Base-by-base conservation (phyloP, 352 stramenopile species). In the Phytophthora sansomeana region DNA sequence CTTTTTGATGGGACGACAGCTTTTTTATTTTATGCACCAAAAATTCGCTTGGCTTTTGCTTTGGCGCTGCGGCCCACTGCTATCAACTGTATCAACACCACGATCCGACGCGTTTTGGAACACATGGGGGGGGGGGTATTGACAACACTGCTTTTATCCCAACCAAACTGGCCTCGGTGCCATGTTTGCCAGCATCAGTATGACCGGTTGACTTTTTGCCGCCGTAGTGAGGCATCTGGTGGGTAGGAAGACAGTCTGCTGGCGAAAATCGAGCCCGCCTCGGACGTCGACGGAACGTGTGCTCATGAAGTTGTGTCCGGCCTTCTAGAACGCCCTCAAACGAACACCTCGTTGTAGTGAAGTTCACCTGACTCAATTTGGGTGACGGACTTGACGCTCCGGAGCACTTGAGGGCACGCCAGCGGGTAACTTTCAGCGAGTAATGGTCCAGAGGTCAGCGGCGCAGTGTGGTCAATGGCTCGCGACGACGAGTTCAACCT, bases 361-460 rank as follows among this genome's bases (percentile, higher is more conserved):
- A 46, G 16, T 58, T 46, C 21, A 56, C 26, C 44, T 63, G 57
- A 63, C 50, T 59, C 49, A 67, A 47, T 11, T 21, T 32, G 32
- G 53, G 33, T 48, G 36, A 42, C 28, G 26, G 36, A 54, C 51
- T 72, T 72, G 51, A 68, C 55, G 16, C 32, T 66, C 32, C 57
- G 58, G 50, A 38, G 38, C 24, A 60, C 63, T 71, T 60, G 62
- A 64, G 44, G 61, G 44, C 41, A 66, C 48, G 54, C 26, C 47
- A 58, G 21, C 53, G 24, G 35, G n/a, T 59, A 48, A 28, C 35
- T 33, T 53, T 62, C 58, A 44, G 36, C 55, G 11, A 36, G 41
- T 59, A 63, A 50, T 57, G 42, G 43, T 16, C 9, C 24, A 51
- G 47, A 21, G 47, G 42, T 19, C 62, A 58, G 44, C 7, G 42